Percentiles rank a stretch among this genome's conserved stretches.
These are phyloP conservation scores for Naumovozyma dairenensis DNA, from an alignment of 805 yeast species.

Conservation along the genomic window DNA sequence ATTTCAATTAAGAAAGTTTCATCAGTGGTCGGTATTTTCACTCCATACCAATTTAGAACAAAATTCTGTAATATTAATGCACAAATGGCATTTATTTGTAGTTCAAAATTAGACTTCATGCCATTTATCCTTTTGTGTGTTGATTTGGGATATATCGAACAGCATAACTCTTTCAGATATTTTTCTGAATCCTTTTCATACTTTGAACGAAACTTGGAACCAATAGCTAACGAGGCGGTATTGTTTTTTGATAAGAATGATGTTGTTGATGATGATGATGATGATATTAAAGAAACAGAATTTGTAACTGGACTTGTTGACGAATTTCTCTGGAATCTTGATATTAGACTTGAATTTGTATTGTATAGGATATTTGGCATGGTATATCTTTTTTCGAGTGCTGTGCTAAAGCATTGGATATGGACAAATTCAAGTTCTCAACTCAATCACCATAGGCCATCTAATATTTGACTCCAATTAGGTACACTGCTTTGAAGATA, in stretches of 20 bases:
- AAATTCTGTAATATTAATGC: conserved; percentile 21
- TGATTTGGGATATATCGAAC: conserved; percentile 16
- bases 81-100: conserved; percentile 19
- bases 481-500: too few species aligned
- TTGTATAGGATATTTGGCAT: conserved; percentile 24
- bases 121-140: conserved; percentile 9
- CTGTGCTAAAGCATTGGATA: too few species aligned
- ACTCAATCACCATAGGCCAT: too few species aligned
- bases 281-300: neutral
- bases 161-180: conserved; percentile 21
- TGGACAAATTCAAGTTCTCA: too few species aligned
- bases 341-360: conserved; percentile 22
- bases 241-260: too few species aligned
- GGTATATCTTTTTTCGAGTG: too few species aligned
- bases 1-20: conserved; percentile 14
- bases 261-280: neutral
- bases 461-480: too few species aligned
- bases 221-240: too few species aligned
- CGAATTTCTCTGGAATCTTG: conserved; percentile 21
- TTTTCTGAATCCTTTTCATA: conserved; percentile 14
- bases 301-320: neutral
- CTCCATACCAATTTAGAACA: conserved; percentile 25
- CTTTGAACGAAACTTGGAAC: neutral
- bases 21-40: conserved; percentile 22
- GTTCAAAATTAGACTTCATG: conserved; percentile 6